Base-by-base conservation (phyloP, 139 green algal species). In the Monoraphidium neglectum region DNA sequence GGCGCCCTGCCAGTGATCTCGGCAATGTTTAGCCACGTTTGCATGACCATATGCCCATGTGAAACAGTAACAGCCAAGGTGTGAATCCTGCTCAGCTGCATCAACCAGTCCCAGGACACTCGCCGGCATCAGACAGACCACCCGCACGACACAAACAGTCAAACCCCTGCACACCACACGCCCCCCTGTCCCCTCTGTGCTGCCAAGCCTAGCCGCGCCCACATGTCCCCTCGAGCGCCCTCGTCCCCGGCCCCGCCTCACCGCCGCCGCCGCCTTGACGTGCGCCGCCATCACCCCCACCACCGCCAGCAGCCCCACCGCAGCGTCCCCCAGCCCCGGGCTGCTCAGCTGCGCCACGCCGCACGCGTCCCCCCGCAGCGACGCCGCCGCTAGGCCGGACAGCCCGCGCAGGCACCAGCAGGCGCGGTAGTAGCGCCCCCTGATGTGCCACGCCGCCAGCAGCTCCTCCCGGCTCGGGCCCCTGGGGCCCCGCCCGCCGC, bases 261-360 rank as follows among this genome's bases (percentile, higher is more conserved):
- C 4, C 18, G n/a, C 61, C 26, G 32, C 73, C 73, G 64, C 36
- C 38, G 64, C 46, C 24, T 63, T 71, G 12, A 67, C 18, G 51
- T 68, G 72, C 13, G 51, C 64, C 5, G 21, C 18, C 49, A 79
- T 46, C 51, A 79, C 73, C 23, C 36, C 18, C 73, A 79, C 73
- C 49, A 73, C 73, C 16, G 43, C 62, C 63, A 79, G 63, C 63
- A 68, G 64, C n/a, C 38, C 51, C 2, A 30, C 23, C 23, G 72
- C 46, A 15, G 65, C 73, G 32, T 73, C 63, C 16, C 13, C 30
- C 30, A 79, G 63, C 23, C 40, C 33, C 4, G 73, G 73, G 33
- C 24, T 67, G 49, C 62, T 68, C 21, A 79, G 62, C 59, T 79
- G 73, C 51, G 64, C 32, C 35, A 79, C 21, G 24, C 73, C 73